Evolutionary conservation across 177 flowering plant species (phyloP).

Genomic region (Telopea speciosissima): DNA sequence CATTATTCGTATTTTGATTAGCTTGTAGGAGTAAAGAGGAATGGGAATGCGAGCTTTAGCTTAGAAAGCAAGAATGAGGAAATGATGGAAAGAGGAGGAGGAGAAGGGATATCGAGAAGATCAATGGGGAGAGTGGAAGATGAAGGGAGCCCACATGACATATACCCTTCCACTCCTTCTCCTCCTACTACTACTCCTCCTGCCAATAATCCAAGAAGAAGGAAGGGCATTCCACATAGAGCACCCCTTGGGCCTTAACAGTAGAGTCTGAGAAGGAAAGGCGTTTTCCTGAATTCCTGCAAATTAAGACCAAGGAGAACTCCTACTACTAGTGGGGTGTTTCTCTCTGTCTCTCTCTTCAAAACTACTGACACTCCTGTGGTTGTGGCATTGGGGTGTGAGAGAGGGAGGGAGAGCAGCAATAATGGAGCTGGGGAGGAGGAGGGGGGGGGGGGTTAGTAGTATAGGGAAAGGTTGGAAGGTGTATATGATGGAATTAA

Average conservation of each 20-base stretch:
- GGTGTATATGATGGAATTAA: constrained; percentile 41
- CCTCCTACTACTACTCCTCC: constrained; percentile 38
- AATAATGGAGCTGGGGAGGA: constrained; percentile 47
- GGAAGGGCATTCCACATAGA: constrained; percentile 90
- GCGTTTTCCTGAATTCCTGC: too few species aligned
- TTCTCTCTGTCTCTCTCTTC: constrained; percentile 4
- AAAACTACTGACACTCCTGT: too few species aligned
- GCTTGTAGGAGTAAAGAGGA: constrained; percentile 75
- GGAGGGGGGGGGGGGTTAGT: too few species aligned
- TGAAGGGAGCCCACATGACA: constrained; percentile 55
- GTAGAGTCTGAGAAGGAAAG: not conserved
- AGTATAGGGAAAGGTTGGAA: constrained; percentile 30
- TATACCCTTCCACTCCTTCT: constrained; percentile 49
- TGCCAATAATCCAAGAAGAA: constrained; percentile 38
- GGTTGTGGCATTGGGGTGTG: constrained; percentile 6
- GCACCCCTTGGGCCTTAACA: constrained; percentile 68
- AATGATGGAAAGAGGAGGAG: constrained; percentile 17
- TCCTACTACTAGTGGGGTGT: constrained; percentile 1
- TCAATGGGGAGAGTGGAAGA: constrained; percentile 28
- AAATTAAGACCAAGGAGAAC: too few species aligned
- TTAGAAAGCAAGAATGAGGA: constrained; percentile 40
- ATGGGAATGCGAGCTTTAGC: constrained; percentile 61
- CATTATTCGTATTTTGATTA: constrained; percentile 6
- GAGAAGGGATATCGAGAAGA: constrained; percentile 28
- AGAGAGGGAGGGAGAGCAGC: constrained; percentile 1